A percentile compares a stretch with the other conserved stretches of the same genome.
Conservation (phyloP, 1,284 basidiomycete species). For the Xerocomus amazonicus region DNA sequence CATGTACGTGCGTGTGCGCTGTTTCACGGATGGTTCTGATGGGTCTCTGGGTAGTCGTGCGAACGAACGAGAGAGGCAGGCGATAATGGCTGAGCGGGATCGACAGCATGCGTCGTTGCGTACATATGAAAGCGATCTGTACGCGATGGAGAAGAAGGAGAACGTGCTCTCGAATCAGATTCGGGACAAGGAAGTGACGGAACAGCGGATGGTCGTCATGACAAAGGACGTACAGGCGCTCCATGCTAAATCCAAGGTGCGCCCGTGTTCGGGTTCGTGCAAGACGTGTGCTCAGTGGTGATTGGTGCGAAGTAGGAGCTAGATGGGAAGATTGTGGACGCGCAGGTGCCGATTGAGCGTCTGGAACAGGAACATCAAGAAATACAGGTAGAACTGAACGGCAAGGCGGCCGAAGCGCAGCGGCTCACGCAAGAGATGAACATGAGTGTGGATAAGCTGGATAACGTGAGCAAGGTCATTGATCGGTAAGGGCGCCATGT, state of each 20-base stretch:
- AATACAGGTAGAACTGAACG: conserved; percentile 50
- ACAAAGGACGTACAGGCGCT: conserved; percentile 53
- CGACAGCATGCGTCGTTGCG: conserved; percentile 57
- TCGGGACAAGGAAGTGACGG: conserved; percentile 58
- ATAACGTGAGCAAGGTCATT: conserved; percentile 56
- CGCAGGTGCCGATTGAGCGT: conserved; percentile 63
- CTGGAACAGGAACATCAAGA: conserved; percentile 61
- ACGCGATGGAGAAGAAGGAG: conserved; percentile 61
- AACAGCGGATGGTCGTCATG: conserved; percentile 60
- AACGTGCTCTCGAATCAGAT: conserved; percentile 59
- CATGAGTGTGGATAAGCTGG: conserved; percentile 61
- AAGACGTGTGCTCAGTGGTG: not conserved
- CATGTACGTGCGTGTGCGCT: conserved; percentile 50
- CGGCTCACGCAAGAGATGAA: conserved; percentile 61
- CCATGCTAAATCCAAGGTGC: conserved; percentile 46
- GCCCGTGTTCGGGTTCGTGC: not conserved
- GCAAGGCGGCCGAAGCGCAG: conserved; percentile 52
- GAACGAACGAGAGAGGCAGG: conserved; percentile 66
- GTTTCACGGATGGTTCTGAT: not conserved
- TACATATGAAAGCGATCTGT: conserved; percentile 54
- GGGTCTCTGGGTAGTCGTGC: conserved; percentile 51
- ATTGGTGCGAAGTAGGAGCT: conserved; percentile 57
- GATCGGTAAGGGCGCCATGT: conserved; percentile 51
- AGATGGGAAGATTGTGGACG: conserved; percentile 60
- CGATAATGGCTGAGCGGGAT: conserved; percentile 62